Evolutionary conservation across 768 basidiomycete species (phyloP).

Genomic region (Naematelia encephala): DNA sequence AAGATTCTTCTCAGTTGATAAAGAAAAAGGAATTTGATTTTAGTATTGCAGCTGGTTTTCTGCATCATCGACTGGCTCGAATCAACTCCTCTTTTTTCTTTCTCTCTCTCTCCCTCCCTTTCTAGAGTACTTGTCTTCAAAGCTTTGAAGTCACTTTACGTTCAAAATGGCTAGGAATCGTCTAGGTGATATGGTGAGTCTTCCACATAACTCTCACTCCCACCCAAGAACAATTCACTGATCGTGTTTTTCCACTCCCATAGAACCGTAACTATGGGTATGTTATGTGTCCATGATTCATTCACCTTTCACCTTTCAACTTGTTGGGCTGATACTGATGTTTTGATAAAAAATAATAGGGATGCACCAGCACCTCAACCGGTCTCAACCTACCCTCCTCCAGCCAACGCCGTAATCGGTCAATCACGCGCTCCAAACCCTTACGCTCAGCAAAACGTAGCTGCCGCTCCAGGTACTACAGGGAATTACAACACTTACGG

Average conservation of each 20-base stretch:
- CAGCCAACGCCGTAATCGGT: constrained; percentile 37
- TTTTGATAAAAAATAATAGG: background rate
- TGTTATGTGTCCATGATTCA: constrained; percentile 3
- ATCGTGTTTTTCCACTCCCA: constrained; percentile 1
- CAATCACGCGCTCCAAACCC: constrained; percentile 33
- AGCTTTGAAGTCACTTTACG: background rate
- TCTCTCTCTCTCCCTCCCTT: background rate
- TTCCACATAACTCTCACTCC: constrained; percentile 29
- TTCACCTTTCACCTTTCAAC: background rate
- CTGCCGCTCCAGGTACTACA: constrained; percentile 15
- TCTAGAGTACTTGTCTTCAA: too few relatives aligned
- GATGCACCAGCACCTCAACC: constrained; percentile 33
- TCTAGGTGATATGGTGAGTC: constrained; percentile 57
- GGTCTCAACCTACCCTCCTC: constrained; percentile 33
- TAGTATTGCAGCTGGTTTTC: background rate
- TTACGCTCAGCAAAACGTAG: constrained; percentile 39
- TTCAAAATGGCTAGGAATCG: constrained; percentile 77
- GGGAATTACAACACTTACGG: constrained; percentile 9
- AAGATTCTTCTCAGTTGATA: too few relatives aligned
- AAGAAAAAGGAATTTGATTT: too few relatives aligned
- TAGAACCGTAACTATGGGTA: constrained; percentile 42
- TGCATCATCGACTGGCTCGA: background rate
- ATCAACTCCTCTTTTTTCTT: background rate
- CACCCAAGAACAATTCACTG: background rate
- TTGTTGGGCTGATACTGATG: background rate